Base-by-base conservation (phyloP, 2,329 filamentous ascomycete species). In the Fusarium drepaniforme region DNA sequence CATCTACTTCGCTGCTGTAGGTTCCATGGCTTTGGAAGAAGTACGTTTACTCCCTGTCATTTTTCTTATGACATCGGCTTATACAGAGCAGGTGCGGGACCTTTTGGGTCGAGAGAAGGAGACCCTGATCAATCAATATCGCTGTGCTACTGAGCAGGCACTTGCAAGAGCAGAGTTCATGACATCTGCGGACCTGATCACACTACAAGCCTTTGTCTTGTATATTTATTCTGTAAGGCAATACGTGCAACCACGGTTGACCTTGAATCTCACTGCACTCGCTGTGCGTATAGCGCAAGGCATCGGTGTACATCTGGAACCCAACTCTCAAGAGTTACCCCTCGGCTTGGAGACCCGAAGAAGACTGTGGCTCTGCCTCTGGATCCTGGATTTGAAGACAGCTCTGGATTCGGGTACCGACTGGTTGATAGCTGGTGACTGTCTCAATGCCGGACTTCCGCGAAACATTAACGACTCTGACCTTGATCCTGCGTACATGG, bases 381-480 rank as follows among this genome's bases (percentile, higher is more conserved):
- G 68, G 64, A 30, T 70, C 15, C 25, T 70, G n/a, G 68, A 70
- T 42, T 46, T 64, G 37, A 67, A 57, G 35, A 70, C 68, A 3
- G 59, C 68, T 25, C 21, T 70, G 4, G 68, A 70, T 61, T 38
- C 59, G 16, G 59, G 59, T n/a, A 64, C 68, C 3, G 49, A 70
- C 16, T 49, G 49, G 9, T 23, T 70, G 42, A 70, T 70, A 56
- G 1, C 58, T 6, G 68, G 53, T 21, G 59, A 21, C 4, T 25
- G 15, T 11, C 23, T 4, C 64, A 13, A 12, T 15, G 21, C 1
- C 53, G 53, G 38, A 12, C 68, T 57, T 28, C 64, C 68, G 23
- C 68, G 57, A 13, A 70, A 70, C 21, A 67, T 70, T n/a, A 56
- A 70, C 59, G 68, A 70, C 38, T 64, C 64, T 2, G 68, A 70